Percentiles rank a stretch among this genome's conserved stretches.
These are phyloP conservation scores for Lasiosphaeria miniovina DNA, from an alignment of 495 filamentous ascomycete genomes.

Conservation along the genomic window DNA sequence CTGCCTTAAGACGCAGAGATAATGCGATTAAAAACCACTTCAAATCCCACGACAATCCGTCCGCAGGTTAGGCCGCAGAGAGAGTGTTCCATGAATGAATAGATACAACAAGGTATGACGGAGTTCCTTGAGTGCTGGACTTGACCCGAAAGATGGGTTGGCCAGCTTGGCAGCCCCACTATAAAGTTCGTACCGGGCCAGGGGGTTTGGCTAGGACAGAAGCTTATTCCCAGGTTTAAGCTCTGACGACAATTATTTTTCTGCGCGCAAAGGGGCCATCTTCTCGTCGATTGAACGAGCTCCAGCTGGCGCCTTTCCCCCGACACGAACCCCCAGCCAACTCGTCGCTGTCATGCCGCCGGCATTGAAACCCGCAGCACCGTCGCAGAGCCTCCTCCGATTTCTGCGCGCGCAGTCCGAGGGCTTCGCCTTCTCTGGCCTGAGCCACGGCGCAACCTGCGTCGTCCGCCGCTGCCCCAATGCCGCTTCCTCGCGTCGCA, in stretches of 20 bases:
- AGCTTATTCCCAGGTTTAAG: neutral
- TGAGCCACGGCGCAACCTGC: constrained; percentile 22
- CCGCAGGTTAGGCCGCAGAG: too few species aligned
- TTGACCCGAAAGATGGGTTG: neutral
- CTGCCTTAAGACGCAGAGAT: too few species aligned
- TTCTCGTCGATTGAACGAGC: neutral
- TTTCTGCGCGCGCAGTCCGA: constrained; percentile 62
- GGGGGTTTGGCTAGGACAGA: too few species aligned
- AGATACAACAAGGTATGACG: too few species aligned
- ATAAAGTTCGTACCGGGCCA: too few species aligned
- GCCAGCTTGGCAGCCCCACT: too few species aligned
- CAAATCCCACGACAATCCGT: too few species aligned
- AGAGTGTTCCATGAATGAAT: too few species aligned
- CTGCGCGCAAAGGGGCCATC: neutral
- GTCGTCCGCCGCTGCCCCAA: constrained; percentile 9
- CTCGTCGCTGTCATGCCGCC: constrained; percentile 30
- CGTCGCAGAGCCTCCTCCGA: constrained; percentile 60
- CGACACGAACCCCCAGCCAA: neutral
- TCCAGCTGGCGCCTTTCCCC: neutral
- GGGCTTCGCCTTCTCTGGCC: constrained; percentile 47
- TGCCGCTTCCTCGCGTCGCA: constrained; percentile 11
- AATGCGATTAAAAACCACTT: too few species aligned
- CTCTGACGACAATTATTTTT: constrained; percentile 3
- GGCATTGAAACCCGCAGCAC: constrained; percentile 41
- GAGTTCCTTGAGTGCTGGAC: too few species aligned